Conservation (phyloP, 1,284 basidiomycete genomes). For the Ceratobasidium sp. region DNA sequence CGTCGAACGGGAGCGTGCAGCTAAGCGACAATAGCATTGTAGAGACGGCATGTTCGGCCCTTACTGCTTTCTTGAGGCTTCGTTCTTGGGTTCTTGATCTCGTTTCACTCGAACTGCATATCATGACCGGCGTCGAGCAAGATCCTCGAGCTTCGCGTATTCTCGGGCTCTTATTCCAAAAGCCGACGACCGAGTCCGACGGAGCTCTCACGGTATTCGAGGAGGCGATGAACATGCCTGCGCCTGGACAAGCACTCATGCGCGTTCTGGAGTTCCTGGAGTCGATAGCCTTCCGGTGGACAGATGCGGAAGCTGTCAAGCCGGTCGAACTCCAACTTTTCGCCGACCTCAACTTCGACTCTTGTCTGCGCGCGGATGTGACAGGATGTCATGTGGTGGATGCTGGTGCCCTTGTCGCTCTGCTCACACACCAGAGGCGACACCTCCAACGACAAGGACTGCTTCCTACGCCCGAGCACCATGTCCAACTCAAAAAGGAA, state of each 20-base stretch:
- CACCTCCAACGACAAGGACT: slow-evolving; percentile 77
- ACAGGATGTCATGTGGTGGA: slow-evolving; percentile 89
- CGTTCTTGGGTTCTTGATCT: slow-evolving; percentile 90
- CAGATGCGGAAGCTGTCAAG: slow-evolving; percentile 76
- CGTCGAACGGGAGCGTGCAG: slow-evolving; percentile 75
- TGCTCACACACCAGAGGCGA: slow-evolving; percentile 74
- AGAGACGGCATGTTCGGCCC: slow-evolving; percentile 78
- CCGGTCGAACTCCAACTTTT: slow-evolving; percentile 78
- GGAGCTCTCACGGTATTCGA: slow-evolving; percentile 56
- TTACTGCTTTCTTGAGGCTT: slow-evolving; percentile 85
- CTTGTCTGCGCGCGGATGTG: slow-evolving; percentile 78
- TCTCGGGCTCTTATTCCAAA: slow-evolving; percentile 78
- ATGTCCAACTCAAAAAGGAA: slow-evolving; percentile 78
- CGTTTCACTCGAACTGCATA: slow-evolving; percentile 90
- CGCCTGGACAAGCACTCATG: slow-evolving; percentile 83
- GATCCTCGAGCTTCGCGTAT: slow-evolving; percentile 78
- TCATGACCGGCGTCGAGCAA: slow-evolving; percentile 83
- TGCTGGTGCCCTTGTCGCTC: slow-evolving; percentile 73
- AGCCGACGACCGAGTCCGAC: slow-evolving; percentile 62
- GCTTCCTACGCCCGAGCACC: slow-evolving; percentile 73
- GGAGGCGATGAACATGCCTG: slow-evolving; percentile 68
- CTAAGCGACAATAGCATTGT: slow-evolving; percentile 80
- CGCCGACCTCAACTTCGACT: slow-evolving; percentile 77
- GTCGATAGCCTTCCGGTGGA: slow-evolving; percentile 90
- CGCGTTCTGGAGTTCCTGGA: slow-evolving; percentile 90